Evolutionary conservation across 202 grass and related monocot species (phyloP).

Genomic region (Elaeis oleifera): DNA sequence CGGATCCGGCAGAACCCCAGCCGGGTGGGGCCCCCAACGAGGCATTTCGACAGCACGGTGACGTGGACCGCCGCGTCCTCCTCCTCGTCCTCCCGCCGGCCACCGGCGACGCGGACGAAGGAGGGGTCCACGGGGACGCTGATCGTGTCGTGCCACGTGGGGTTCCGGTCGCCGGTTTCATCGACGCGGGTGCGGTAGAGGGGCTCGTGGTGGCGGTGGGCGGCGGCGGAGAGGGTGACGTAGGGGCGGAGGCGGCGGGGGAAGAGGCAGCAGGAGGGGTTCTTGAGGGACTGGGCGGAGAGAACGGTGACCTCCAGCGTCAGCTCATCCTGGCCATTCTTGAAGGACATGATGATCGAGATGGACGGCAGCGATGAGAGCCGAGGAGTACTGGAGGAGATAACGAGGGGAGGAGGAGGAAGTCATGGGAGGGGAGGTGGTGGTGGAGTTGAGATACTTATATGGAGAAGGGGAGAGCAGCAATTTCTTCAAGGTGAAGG

Average conservation of each 20-base stretch:
- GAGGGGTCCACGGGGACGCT: conserved; percentile 46
- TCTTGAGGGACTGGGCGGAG: conserved; percentile 59
- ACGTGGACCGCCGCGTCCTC: conserved; percentile 32
- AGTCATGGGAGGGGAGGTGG: too few relatives aligned
- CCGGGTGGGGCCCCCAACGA: conserved; percentile 31
- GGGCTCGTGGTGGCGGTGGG: neutral
- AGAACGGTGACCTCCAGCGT: conserved; percentile 73
- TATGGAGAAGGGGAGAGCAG: too few relatives aligned
- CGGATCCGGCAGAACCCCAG: conserved; percentile 69
- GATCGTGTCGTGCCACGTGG: conserved; percentile 50
- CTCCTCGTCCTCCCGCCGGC: neutral
- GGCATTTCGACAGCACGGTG: conserved; percentile 33
- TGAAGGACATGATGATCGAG: neutral
- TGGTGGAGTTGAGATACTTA: too few relatives aligned
- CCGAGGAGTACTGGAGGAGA: too few relatives aligned
- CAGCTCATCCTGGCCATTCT: conserved; percentile 21
- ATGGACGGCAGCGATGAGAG: too few relatives aligned
- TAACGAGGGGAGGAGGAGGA: too few relatives aligned
- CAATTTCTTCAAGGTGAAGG: too few relatives aligned
- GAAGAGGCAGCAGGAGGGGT: conserved; percentile 32
- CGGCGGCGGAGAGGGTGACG: conserved; percentile 35
- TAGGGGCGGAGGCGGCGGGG: conserved; percentile 58
- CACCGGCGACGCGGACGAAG: conserved; percentile 25
- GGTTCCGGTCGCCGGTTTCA: conserved; percentile 28
- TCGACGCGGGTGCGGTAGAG: conserved; percentile 21